Evolutionary conservation across 148 eudicot species (phyloP), one percentile per base, ranked within the genome.

Genomic region (Amaranthus palmeri): DNA sequence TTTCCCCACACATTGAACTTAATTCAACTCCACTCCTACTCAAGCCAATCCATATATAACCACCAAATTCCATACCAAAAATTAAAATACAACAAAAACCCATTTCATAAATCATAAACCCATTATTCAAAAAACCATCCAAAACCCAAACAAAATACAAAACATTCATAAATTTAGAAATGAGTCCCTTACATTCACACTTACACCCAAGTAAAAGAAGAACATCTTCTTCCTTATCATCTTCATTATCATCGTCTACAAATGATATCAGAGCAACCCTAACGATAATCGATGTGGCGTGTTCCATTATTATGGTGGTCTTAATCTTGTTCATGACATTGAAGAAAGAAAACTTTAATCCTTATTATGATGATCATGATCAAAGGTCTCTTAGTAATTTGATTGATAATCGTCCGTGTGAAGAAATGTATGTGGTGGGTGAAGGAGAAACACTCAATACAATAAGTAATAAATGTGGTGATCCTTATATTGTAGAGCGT

Each of bases 361-460:
- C 60, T 8, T 48, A 62, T 7, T 4, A 51, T 12, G 50, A 45
- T 17, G 8, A 50, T 6, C 18, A 54, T 3, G 63, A 72, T 18
- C 44, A 69, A 48, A 41, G 43, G 13, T 3, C 57, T 47, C 1
- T 50, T 2, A 17, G 36, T 71, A 62, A 9, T 14, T 17, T 48
- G 10, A 10, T 43, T 45, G 50, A 44, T 2, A 56, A 54, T 8
- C 72, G 72, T 2, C 82, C 81, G 8, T 86, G 89, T 65, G 89
- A 86, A 3, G 89, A 86, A 64, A 86, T 82, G 10, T 86, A 86
- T 59, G 87, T 86, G 2, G 89, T 86, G 5, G 77, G 85, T 18
- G 89, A 80, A 80, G 89, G 89, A 2, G 89, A 86, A 51, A 86
- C 87, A 15, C 83, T 86, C 25, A 77, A 86, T 43, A 86, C 85